Base-by-base conservation (phyloP, 305 asterid species). In the Caryopteris hybrid region DNA sequence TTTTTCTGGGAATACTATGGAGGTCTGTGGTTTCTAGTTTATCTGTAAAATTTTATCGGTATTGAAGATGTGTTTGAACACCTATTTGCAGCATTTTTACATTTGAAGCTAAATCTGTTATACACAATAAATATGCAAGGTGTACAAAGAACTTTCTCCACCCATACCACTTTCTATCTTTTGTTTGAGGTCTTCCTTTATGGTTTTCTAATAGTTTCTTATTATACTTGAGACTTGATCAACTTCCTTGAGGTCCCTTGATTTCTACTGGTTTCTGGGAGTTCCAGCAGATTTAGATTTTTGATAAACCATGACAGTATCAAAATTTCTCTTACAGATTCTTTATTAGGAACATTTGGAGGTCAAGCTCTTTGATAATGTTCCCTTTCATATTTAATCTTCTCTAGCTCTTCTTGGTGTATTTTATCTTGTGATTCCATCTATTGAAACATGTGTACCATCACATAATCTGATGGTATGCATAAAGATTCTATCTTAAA, bases 1-100 rank as follows among this genome's bases (percentile, higher is more conserved):
- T 69, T 63, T 53, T 78, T 75, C 66, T 54, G 78, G 84, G 76
- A 78, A 45, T 71, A 48, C 53, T 60, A 38, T 77, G 68, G 82
- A 67, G 76, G 78, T 70, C 75, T 61, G 31, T 64, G 56, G 33
- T 58, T 76, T 62, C 36, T 78, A 42, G 66, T 74, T 66, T 73
- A 36, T 64, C 41, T 45, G 68, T 71, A n/a, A 25, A 52, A 62
- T 41, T 63, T 34, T 58, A 29, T 68, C 23, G 53, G 76, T 73
- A 21, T 34, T 45, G 38, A 60, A 39, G 77, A 53, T 16, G 34
- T 61, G 60, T 78, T 64, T 36, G 67, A 64, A 36, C 58, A 23
- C 71, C 69, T 63, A 31, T 59, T 70, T 68, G 58, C 71, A 57
- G 69, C 48, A 46, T 61, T 29, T 58, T 64, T 61, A 20, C 50